Evolutionary conservation across 371 early-diverging fungal species (phyloP).

Genomic region (Fennellomyces sp.): DNA sequence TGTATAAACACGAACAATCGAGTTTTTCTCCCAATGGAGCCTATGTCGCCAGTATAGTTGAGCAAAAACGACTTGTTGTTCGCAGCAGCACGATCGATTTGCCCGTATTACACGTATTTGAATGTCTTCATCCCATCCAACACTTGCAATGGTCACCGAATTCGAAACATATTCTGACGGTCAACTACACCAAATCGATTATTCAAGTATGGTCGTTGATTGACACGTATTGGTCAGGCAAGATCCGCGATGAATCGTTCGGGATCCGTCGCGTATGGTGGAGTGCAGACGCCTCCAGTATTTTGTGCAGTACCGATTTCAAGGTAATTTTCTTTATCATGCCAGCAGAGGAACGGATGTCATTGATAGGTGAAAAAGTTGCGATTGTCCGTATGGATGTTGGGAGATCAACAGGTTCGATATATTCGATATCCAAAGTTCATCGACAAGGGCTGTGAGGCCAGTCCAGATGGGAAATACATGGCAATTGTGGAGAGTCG

Average conservation of each 20-base stretch:
- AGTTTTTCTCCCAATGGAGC: conserved; percentile 68
- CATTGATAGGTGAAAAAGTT: conserved; percentile 36
- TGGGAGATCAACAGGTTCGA: conserved; percentile 45
- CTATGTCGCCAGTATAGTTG: conserved; percentile 71
- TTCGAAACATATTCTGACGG: conserved; percentile 60
- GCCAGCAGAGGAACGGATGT: neutral
- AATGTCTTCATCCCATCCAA: conserved; percentile 51
- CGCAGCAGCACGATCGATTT: conserved; percentile 49
- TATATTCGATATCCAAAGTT: conserved; percentile 71
- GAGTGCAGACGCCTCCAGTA: conserved; percentile 63
- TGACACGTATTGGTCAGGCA: conserved; percentile 68
- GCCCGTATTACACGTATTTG: conserved; percentile 64
- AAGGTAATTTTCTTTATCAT: conserved; percentile 42
- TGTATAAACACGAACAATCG: conserved; percentile 17
- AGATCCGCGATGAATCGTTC: conserved; percentile 63
- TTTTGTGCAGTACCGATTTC: conserved; percentile 70
- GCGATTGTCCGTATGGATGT: conserved; percentile 63
- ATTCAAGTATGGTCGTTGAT: conserved; percentile 66
- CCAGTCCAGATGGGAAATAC: conserved; percentile 70
- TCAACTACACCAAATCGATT: conserved; percentile 50
- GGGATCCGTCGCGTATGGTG: conserved; percentile 63
- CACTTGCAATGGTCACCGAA: conserved; percentile 72
- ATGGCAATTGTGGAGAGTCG: conserved; percentile 62
- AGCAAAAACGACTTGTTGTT: conserved; percentile 69
- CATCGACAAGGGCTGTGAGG: conserved; percentile 58